Conservation (phyloP, 352 stramenopile species). For the Globisporangium paddicum region DNA sequence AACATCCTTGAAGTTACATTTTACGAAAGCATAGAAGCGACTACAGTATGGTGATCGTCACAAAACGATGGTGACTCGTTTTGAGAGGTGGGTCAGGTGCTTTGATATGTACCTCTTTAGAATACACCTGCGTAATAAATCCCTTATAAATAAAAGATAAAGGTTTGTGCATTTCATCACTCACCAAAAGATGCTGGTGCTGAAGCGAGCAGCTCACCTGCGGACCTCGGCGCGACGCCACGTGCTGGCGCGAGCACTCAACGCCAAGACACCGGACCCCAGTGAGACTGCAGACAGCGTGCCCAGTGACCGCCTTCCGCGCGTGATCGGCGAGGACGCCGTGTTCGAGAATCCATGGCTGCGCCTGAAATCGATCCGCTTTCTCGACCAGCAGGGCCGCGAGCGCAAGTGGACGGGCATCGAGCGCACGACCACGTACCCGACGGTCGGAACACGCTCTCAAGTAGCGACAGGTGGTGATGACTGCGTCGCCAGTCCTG, state of each 20-base stretch:
- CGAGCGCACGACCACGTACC: slow-evolving; percentile 64
- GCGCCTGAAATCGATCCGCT: slow-evolving; percentile 56
- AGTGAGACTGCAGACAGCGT: background rate
- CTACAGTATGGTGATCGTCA: background rate
- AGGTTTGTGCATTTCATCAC: background rate
- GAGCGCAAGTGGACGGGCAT: slow-evolving; percentile 61
- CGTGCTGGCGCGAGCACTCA: background rate
- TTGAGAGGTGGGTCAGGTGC: background rate
- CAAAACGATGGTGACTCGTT: background rate
- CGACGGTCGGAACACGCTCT: slow-evolving; percentile 9
- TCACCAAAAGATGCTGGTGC: background rate
- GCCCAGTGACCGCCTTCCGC: slow-evolving; percentile 18
- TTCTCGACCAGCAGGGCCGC: slow-evolving; percentile 41
- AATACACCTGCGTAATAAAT: background rate
- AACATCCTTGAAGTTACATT: background rate
- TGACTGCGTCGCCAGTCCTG: too few relatives aligned
- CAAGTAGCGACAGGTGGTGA: background rate
- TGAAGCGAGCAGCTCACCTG: background rate
- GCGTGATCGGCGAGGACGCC: slow-evolving; percentile 43
- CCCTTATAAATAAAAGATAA: too few relatives aligned
- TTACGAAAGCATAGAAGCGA: background rate
- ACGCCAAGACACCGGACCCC: background rate
- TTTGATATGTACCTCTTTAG: background rate
- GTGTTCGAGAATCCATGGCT: slow-evolving; percentile 62
- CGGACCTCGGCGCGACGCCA: background rate